phyloP scores from a whole-genome alignment of 345 rosid species.

The Angophora floribunda region DNA sequence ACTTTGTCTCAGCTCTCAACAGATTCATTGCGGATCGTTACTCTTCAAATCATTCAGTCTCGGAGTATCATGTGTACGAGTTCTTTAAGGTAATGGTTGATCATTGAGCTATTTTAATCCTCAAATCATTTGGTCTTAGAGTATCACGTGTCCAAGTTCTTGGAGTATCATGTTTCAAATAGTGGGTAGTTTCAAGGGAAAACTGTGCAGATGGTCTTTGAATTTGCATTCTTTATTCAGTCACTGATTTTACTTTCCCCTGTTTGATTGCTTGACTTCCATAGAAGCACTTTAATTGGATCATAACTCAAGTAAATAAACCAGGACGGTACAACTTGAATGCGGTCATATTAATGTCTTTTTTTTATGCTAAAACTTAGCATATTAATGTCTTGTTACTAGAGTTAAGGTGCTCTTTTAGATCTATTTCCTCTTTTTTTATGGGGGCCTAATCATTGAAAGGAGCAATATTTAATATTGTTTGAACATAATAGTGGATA shows the following conservation, averaged over 20 bases:
- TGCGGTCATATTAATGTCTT: not conserved
- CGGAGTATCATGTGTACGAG: constrained; percentile 93
- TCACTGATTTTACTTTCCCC: not conserved
- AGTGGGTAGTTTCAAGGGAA: not conserved
- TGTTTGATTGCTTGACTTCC: not conserved
- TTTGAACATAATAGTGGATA: not conserved
- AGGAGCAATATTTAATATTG: not conserved
- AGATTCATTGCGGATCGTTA: constrained; percentile 87
- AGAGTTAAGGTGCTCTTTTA: not conserved
- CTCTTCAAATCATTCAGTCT: constrained; percentile 55
- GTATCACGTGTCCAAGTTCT: not conserved
- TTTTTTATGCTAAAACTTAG: too few relatives aligned
- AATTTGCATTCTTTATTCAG: not conserved
- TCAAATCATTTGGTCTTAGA: not conserved
- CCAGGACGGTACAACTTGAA: not conserved
- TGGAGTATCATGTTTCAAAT: not conserved
- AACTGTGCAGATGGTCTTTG: not conserved
- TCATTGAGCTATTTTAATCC: not conserved
- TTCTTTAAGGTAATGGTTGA: constrained; percentile 68
- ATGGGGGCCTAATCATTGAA: not conserved
- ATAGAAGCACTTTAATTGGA: not conserved
- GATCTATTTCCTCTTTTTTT: not conserved
- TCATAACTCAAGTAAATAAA: not conserved
- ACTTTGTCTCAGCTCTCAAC: constrained; percentile 91
- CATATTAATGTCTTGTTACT: not conserved